Evolutionary conservation across 2,329 filamentous ascomycete species (phyloP), one percentile per base, ranked within the genome.

Genomic region (Cercospora berteroae): DNA sequence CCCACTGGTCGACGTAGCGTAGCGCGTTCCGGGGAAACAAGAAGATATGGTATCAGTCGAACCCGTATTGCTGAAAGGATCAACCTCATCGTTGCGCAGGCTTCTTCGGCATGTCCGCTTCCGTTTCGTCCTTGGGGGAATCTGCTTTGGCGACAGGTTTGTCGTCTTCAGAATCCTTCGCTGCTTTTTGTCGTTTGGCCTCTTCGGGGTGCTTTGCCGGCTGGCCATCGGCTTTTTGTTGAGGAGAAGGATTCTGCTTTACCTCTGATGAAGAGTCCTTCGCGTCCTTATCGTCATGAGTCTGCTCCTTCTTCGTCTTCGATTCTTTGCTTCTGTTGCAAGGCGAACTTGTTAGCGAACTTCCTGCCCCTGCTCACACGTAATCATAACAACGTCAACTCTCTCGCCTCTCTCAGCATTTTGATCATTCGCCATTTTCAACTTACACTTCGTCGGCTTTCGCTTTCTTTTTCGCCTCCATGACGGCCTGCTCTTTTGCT

Each of bases 401-500:
- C 25, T 56, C 63, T 18, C 27, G 55, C 33, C 55, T 27, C 42
- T 57, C 39, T 60, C 29, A 66, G 64, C 61, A 58, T 23, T 56
- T 64, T 13, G 25, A 44, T 63, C 36, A 25, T 64, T 39, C 33
- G 23, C 36, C 23, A 48, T 25, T 58, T 42, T 56, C 42, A 29
- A 72, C 71, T 73, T 71, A 73, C 70, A 71, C 70, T 62, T 72
- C 72, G 31, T 62, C 70, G 27, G 63, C 68, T 23, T 60, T 63
- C 8, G 66, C 67, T 57, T 71, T 62, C 9, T 65, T 44, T 33
- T 69, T 70, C 36, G 61, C 64, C 36, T 69, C 67, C 25, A 63
- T 50, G 33, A 72, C 69, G 56, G 52, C 67, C 66, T 58, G 75
- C 72, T 67, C 78, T 50, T 75, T 79, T 44, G 80, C 79, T 64